Conservation (phyloP, 2,329 filamentous ascomycete genomes). For the Claviceps pusilla region DNA sequence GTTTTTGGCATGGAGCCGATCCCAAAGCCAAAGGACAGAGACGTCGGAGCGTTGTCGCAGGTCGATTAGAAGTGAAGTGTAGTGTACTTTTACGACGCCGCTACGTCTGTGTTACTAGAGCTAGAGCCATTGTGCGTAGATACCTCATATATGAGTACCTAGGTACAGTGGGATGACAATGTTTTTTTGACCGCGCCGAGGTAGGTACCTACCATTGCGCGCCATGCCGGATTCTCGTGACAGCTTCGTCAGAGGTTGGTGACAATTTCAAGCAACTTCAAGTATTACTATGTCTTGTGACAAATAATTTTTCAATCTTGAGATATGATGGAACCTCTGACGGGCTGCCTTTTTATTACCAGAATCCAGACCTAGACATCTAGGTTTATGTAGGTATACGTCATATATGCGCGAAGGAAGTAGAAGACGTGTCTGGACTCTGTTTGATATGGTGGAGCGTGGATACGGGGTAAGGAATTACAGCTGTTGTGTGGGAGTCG, state of each 20-base stretch:
- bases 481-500: not conserved
- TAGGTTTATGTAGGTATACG: not conserved
- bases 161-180: too few species aligned
- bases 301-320: too few species aligned
- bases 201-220: too few species aligned
- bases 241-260: too few species aligned
- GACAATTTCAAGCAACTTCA: too few species aligned
- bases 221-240: too few species aligned
- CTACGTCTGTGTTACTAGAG: not conserved
- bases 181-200: too few species aligned
- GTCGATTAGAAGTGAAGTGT: slow-evolving; percentile 1
- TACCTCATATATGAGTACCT: not conserved
- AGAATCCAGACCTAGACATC: too few species aligned
- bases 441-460: not conserved
- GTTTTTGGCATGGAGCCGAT: slow-evolving; percentile 43
- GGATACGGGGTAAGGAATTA: not conserved
- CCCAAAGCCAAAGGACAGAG: slow-evolving; percentile 12
- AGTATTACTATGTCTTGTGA: too few species aligned
- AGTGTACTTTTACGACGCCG: not conserved
- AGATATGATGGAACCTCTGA: too few species aligned
- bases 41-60: not conserved
- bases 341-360: too few species aligned
- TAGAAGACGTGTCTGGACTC: not conserved
- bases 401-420: not conserved
- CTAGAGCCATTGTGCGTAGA: not conserved